Percentiles rank a stretch among this genome's conserved stretches.
Evolutionary conservation across 1,284 basidiomycete species (phyloP).

Genomic region (Sanghuangporus sanghuang): DNA sequence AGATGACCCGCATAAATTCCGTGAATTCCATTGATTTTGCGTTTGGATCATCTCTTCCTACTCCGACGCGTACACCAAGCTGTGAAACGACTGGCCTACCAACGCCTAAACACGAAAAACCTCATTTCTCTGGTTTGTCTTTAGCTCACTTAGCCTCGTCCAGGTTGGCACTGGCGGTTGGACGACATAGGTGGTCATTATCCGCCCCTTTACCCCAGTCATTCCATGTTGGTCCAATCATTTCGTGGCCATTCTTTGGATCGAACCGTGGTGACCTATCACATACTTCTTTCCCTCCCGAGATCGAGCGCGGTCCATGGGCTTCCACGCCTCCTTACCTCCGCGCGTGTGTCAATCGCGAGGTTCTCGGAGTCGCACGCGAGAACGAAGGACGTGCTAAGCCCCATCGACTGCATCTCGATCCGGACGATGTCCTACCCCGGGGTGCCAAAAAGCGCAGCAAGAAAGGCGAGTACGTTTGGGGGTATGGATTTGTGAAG

Average conservation of each 20-base stretch:
- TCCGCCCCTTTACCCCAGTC: background rate
- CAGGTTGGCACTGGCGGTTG: background rate
- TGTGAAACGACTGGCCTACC: conserved; percentile 1
- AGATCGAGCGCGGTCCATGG: conserved; percentile 76
- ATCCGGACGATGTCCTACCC: conserved; percentile 61
- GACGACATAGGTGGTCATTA: background rate
- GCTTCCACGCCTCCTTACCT: conserved; percentile 51
- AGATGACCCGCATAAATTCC: conserved; percentile 1
- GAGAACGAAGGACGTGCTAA: conserved; percentile 72
- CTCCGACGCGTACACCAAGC: conserved; percentile 7
- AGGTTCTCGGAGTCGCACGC: conserved; percentile 58
- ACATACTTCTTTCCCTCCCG: conserved; percentile 42
- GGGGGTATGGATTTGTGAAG: conserved; percentile 15
- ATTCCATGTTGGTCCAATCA: conserved; percentile 68
- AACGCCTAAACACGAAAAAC: conserved; percentile 2
- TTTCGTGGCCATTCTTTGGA: conserved; percentile 85
- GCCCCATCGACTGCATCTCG: conserved; percentile 68
- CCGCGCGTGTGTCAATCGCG: conserved; percentile 56
- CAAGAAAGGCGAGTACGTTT: conserved; percentile 14
- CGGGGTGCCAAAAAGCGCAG: conserved; percentile 6
- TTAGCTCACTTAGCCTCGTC: background rate
- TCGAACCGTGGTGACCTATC: conserved; percentile 66
- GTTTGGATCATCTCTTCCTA: conserved; percentile 9
- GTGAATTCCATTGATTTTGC: conserved; percentile 2
- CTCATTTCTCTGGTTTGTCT: background rate